Conservation (phyloP, 495 filamentous ascomycete species). For the Lindgomyces ingoldianus region DNA sequence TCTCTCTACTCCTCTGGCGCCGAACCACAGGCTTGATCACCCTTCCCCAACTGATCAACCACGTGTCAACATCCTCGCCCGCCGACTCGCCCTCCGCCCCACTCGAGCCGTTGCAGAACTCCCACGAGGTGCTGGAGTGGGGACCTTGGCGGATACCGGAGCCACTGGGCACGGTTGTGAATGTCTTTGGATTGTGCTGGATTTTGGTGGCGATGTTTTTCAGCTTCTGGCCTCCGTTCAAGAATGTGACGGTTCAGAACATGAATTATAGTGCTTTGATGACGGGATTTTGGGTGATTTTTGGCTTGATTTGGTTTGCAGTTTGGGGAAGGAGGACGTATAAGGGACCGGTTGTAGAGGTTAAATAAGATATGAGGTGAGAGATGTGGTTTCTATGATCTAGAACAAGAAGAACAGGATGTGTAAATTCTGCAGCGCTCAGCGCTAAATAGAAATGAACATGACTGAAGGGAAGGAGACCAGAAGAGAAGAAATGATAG, state of each 20-base stretch:
- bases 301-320: conserved; percentile 18
- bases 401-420: no score
- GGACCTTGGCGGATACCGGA: neutral
- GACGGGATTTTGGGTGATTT: neutral
- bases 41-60: neutral
- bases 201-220: neutral
- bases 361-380: neutral
- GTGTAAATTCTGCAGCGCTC: no score
- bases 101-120: neutral
- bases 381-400: no score
- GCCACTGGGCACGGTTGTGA: neutral
- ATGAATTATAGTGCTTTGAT: neutral
- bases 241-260: neutral
- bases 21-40: neutral
- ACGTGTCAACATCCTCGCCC: neutral
- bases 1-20: neutral
- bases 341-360: conserved; percentile 29
- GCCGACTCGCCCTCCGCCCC: neutral
- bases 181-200: neutral
- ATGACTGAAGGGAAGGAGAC: no score
- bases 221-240: neutral
- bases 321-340: conserved; percentile 29
- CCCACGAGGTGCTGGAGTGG: neutral
- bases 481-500: no score
- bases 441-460: no score